A percentile compares a stretch with the other conserved stretches of the same genome.
phyloP scores from a whole-genome alignment of 805 yeast genomes.

The Pichia nanzhaoensis region DNA sequence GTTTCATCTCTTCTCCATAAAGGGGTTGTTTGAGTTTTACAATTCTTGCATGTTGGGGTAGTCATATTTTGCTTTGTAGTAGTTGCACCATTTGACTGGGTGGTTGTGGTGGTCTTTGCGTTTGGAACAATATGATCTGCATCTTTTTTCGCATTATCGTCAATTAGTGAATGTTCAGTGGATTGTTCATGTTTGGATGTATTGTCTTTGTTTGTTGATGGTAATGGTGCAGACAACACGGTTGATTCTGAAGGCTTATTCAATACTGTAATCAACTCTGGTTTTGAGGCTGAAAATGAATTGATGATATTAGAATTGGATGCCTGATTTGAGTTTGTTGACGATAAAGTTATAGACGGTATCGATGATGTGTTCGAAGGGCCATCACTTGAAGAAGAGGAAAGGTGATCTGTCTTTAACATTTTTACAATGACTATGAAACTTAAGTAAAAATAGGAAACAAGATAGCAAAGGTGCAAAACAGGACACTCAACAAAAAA shows the following conservation, averaged over 20 bases:
- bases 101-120: constrained; percentile 51
- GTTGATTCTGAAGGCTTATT: not conserved
- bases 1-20: constrained; percentile 92
- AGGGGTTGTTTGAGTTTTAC: constrained; percentile 90
- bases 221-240: too few species aligned
- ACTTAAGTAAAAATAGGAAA: too few species aligned
- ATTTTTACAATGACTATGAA: too few species aligned
- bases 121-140: constrained; percentile 42
- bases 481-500: too few species aligned
- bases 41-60: constrained; percentile 77
- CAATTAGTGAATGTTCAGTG: not conserved
- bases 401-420: too few species aligned
- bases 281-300: not conserved
- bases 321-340: too few species aligned
- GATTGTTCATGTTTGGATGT: too few species aligned
- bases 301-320: too few species aligned
- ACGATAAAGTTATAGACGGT: too few species aligned
- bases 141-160: constrained; percentile 18
- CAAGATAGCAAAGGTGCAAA: too few species aligned
- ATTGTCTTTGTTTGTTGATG: not conserved
- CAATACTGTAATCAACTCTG: not conserved
- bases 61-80: constrained; percentile 58
- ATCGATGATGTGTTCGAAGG: too few species aligned
- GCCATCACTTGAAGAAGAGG: too few species aligned
- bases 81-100: constrained; percentile 54